Conservation (phyloP, 2,329 filamentous ascomycete species). For the Graphilbum ipis-grandicollis region DNA sequence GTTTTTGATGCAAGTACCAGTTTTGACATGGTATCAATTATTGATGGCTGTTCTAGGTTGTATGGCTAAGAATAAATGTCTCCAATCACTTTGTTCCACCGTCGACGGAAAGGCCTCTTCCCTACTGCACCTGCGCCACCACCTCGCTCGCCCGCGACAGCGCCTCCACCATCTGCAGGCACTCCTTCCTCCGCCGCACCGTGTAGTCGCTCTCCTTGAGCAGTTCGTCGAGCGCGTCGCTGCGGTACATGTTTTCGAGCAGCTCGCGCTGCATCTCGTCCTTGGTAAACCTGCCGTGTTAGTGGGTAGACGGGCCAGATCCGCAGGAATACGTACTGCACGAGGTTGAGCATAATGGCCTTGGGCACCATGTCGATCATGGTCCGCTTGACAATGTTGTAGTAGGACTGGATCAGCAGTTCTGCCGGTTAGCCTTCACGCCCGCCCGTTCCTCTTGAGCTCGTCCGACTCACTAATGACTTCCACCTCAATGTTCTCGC, state of each 20-base stretch:
- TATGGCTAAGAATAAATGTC: no score
- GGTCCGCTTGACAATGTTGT: slow-evolving; percentile 92
- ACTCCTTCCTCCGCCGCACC: slow-evolving; percentile 85
- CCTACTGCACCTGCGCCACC: slow-evolving; percentile 60
- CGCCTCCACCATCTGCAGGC: slow-evolving; percentile 97
- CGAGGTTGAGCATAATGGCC: slow-evolving; percentile 93
- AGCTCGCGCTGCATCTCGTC: slow-evolving; percentile 98
- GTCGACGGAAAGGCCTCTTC: no score
- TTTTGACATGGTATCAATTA: no score
- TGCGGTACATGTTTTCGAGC: slow-evolving; percentile 93
- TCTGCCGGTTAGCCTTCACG: slow-evolving; percentile 40
- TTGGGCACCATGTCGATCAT: slow-evolving; percentile 99
- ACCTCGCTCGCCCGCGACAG: slow-evolving; percentile 84
- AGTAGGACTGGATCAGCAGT: slow-evolving; percentile 90
- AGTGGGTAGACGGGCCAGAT: no score
- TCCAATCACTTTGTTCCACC: no score
- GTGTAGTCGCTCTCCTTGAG: slow-evolving; percentile 98
- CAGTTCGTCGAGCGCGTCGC: slow-evolving; percentile 75
- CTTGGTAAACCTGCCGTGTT: slow-evolving; percentile 73
- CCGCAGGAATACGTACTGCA: slow-evolving; percentile 80
- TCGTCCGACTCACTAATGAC: no score
- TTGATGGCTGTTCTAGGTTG: no score
- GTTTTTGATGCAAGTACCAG: no score
- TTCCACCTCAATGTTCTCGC: slow-evolving; percentile 89
- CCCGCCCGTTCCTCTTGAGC: no score